Evolutionary conservation across 2,329 filamentous ascomycete genomes (phyloP), one percentile per base, ranked within the genome.

Genomic region (Claviceps sp.): DNA sequence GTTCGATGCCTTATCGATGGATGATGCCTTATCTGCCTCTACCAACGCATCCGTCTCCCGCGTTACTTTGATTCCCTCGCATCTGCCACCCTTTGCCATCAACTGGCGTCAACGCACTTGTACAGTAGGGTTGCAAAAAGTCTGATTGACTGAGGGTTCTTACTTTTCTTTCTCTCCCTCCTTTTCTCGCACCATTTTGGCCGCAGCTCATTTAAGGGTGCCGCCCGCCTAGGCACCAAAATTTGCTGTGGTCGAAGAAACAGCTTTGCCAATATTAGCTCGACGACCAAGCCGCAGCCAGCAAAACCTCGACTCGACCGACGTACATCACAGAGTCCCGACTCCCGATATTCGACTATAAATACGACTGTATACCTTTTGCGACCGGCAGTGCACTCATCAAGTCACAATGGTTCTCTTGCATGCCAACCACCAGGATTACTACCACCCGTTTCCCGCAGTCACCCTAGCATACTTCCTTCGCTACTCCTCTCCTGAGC

Each of bases 391-490:
- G 39, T 17, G 2, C n/a, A 30, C 38, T 6, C 37, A 52, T 51
- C 13, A 17, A 34, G 63, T 57, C 62, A 75, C 64, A 52, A 82
- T 82, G 78, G 78, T 82, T 57, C 76, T 82, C 68, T 79, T 76
- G 6, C 78, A 81, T 66, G 79, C 77, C 51, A 82, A 80, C 60
- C 81, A 78, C 69, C 84, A 87, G 66, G 80, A 77, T 62, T 89
- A 90, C 75, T 77, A 82, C 58, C 88, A 91, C 69, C 84, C 85
- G 48, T 91, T 91, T 72, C 82, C 86, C 56, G 87, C 87, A 65
- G 87, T 93, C 56, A 89, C 87, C 48, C 83, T 93, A 67, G 87
- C 87, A 70, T 93, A 89, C 76, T 93, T 91, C 70, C 83, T 93
- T 48, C 86, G 87, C 58, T 93, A 93, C 70, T 89, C 86, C 54